Percentiles rank a stretch among this genome's conserved stretches.
These are phyloP conservation scores for Tarenaya hassleriana DNA, from an alignment of 345 rosid genomes.

Conservation along the genomic window DNA sequence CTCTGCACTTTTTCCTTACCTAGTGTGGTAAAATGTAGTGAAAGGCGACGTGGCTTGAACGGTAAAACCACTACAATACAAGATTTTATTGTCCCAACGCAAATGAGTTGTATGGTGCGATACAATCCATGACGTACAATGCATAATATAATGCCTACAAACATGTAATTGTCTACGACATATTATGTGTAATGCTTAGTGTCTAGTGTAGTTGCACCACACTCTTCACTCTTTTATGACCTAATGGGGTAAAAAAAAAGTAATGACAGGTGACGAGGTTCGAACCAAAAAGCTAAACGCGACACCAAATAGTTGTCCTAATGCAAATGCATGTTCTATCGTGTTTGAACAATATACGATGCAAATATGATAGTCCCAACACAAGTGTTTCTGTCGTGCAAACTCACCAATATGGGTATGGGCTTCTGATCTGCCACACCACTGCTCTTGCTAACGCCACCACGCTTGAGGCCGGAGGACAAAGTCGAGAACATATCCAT, in stretches of 20 bases:
- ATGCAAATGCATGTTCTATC: not conserved
- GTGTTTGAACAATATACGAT: not conserved
- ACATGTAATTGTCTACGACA: not conserved
- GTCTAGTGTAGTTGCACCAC: too few relatives aligned
- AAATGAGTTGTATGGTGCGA: not conserved
- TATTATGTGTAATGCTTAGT: too few relatives aligned
- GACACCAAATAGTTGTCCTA: constrained; percentile 1
- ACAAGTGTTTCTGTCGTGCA: not conserved
- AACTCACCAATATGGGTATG: constrained; percentile 40
- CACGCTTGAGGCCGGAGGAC: constrained; percentile 28
- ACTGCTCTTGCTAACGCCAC: constrained; percentile 22
- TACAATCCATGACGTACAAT: not conserved
- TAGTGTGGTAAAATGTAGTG: not conserved
- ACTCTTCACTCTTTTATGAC: not conserved
- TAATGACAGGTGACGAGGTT: not conserved
- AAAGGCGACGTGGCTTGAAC: constrained; percentile 1
- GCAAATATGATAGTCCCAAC: not conserved
- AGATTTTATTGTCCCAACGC: not conserved
- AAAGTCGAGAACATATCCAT: constrained; percentile 32
- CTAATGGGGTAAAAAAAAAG: constrained; percentile 7
- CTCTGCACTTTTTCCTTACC: not conserved
- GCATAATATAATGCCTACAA: not conserved
- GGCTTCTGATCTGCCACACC: constrained; percentile 22
- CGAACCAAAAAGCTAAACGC: not conserved
- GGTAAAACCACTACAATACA: not conserved